Percentiles rank a stretch among this genome's conserved stretches.
Conservation (phyloP, 306 rosid species). For the Vigna mungo region DNA sequence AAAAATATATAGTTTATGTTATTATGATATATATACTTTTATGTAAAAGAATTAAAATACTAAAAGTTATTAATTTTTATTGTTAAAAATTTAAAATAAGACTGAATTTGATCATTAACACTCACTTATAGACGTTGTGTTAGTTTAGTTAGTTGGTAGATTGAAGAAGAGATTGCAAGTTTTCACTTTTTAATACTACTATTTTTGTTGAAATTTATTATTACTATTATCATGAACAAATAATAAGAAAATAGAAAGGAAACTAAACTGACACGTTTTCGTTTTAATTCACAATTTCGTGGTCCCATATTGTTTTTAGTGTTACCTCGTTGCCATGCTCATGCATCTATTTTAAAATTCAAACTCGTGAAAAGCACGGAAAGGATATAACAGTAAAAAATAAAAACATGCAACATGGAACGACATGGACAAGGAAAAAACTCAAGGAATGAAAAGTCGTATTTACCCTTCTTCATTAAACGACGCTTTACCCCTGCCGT, state of each 20-base stretch:
- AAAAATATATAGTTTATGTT: too few relatives aligned
- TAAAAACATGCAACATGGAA: background rate
- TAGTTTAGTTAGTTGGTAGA: background rate
- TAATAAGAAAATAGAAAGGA: too few relatives aligned
- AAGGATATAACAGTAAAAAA: conserved; percentile 26
- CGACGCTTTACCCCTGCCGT: background rate
- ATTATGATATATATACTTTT: too few relatives aligned
- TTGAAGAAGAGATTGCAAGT: background rate
- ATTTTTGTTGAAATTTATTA: too few relatives aligned
- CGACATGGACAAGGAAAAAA: background rate
- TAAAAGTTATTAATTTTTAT: too few relatives aligned
- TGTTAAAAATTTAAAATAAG: too few relatives aligned
- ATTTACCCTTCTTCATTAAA: background rate
- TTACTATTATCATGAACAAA: too few relatives aligned
- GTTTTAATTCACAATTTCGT: background rate
- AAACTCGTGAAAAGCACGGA: conserved; percentile 50
- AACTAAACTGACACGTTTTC: background rate
- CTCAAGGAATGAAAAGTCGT: background rate
- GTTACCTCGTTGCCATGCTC: background rate
- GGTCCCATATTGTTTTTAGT: background rate
- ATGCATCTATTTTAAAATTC: background rate
- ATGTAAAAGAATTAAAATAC: too few relatives aligned
- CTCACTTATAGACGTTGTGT: too few relatives aligned
- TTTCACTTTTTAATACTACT: too few relatives aligned
- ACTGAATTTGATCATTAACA: too few relatives aligned